A percentile compares a stretch with the other conserved stretches of the same genome.
Evolutionary conservation across 441 rosid species (phyloP).

Genomic region (Adansonia gregorii): DNA sequence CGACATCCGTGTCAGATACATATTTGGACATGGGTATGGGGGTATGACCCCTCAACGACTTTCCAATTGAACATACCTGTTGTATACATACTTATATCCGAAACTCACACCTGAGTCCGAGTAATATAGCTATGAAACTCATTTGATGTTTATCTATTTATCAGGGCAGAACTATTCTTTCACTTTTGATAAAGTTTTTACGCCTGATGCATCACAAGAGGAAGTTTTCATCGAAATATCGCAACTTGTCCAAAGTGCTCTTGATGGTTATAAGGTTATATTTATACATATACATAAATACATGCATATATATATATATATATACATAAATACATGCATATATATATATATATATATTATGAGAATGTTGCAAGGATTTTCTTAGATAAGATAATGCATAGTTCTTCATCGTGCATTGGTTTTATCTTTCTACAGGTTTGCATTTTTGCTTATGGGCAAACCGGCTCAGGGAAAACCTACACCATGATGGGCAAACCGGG

Average conservation of each 20-base stretch:
- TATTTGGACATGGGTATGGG: too few relatives aligned
- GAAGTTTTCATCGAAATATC: conserved; percentile 64
- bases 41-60: too few relatives aligned
- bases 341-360: not conserved
- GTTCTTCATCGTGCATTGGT: not conserved
- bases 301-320: not conserved
- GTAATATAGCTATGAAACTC: not conserved
- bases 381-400: not conserved
- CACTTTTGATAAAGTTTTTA: conserved; percentile 58
- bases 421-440: conserved; percentile 61
- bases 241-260: conserved; percentile 68
- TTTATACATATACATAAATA: not conserved
- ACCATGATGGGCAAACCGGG: conserved; percentile 99
- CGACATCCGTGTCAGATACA: too few relatives aligned
- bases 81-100: too few relatives aligned
- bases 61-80: too few relatives aligned
- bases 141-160: conserved; percentile 11
- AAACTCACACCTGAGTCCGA: too few relatives aligned
- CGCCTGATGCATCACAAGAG: conserved; percentile 50
- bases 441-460: conserved; percentile 98
- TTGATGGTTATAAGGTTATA: conserved; percentile 70
- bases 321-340: not conserved
- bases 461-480: conserved; percentile 97
- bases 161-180: conserved; percentile 57
- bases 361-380: not conserved